Conservation (phyloP, 148 eudicot species). For the Cornus suecica region DNA sequence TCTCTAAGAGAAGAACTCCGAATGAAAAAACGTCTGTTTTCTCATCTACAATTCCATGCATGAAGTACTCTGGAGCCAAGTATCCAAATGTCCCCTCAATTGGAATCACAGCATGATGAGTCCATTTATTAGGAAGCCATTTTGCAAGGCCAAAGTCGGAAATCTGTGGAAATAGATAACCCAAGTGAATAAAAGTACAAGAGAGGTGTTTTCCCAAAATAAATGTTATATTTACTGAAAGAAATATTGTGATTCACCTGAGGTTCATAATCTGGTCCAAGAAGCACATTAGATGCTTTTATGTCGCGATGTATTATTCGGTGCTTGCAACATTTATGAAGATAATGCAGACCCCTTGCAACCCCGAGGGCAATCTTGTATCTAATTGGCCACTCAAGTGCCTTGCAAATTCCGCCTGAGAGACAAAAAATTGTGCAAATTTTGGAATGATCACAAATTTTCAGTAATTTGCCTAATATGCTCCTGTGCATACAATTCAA, state of each 20-base stretch:
- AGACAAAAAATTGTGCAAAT: background rate
- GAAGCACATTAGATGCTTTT: conserved; percentile 80
- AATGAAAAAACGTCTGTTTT: conserved; percentile 89
- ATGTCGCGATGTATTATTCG: conserved; percentile 86
- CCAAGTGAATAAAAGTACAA: background rate
- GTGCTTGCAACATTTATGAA: conserved; percentile 71
- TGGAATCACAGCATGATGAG: conserved; percentile 51
- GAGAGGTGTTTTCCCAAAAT: background rate
- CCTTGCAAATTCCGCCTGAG: conserved; percentile 23
- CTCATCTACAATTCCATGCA: conserved; percentile 93
- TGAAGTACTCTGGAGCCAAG: conserved; percentile 95
- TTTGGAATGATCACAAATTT: background rate
- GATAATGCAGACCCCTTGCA: conserved; percentile 63
- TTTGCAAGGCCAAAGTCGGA: conserved; percentile 71
- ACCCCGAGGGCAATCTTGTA: conserved; percentile 57
- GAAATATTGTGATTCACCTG: conserved; percentile 40
- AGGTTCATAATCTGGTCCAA: conserved; percentile 66
- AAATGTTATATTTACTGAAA: background rate
- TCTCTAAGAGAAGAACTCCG: conserved; percentile 82
- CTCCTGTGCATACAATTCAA: too few species aligned
- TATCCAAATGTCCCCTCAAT: conserved; percentile 96
- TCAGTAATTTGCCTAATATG: background rate
- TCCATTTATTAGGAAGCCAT: conserved; percentile 64
- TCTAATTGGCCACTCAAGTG: conserved; percentile 58
- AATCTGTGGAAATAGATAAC: conserved; percentile 26